phyloP scores from a whole-genome alignment of 768 basidiomycete species.

The Xerocomus spinulosus region DNA sequence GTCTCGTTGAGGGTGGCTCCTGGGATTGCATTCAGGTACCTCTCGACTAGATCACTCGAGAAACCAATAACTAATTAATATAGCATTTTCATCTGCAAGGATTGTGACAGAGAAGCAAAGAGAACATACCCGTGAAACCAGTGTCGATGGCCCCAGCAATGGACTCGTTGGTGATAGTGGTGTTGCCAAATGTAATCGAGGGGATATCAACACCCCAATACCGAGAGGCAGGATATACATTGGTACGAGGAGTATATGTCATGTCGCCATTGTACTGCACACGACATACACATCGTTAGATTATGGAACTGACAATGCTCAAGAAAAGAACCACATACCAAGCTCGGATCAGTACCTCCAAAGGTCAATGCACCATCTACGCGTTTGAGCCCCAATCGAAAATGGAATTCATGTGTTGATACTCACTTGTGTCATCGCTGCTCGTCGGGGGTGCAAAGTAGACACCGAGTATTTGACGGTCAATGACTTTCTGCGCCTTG shows the following conservation, averaged over 20 bases:
- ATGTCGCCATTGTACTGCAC: slow-evolving; percentile 16
- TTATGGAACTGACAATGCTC: not conserved
- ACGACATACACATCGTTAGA: not conserved
- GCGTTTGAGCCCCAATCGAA: slow-evolving; percentile 1
- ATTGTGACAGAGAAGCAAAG: not conserved
- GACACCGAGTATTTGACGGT: slow-evolving; percentile 12
- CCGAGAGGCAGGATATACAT: not conserved
- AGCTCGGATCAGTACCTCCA: slow-evolving; percentile 14
- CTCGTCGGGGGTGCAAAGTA: slow-evolving; percentile 18
- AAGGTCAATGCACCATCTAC: slow-evolving; percentile 13
- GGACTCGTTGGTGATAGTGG: slow-evolving; percentile 8
- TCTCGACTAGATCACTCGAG: slow-evolving; percentile 10
- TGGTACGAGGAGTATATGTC: slow-evolving; percentile 16
- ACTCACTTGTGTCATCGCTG: slow-evolving; percentile 11
- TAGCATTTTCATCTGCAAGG: not conserved
- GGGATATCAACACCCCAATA: slow-evolving; percentile 26
- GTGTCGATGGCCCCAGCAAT: slow-evolving; percentile 26
- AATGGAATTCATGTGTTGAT: not conserved
- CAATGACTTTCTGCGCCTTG: slow-evolving; percentile 13
- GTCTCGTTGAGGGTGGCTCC: slow-evolving; percentile 8
- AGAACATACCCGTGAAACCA: slow-evolving; percentile 19
- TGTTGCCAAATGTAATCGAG: slow-evolving; percentile 5
- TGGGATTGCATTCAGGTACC: slow-evolving; percentile 4
- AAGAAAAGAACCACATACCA: too few relatives aligned
- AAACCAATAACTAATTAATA: slow-evolving; percentile 12